Percentiles rank a stretch among this genome's conserved stretches.
These are phyloP conservation scores for Trichosporon coremiiforme DNA, from an alignment of 1,284 basidiomycete genomes.

Conservation along the genomic window DNA sequence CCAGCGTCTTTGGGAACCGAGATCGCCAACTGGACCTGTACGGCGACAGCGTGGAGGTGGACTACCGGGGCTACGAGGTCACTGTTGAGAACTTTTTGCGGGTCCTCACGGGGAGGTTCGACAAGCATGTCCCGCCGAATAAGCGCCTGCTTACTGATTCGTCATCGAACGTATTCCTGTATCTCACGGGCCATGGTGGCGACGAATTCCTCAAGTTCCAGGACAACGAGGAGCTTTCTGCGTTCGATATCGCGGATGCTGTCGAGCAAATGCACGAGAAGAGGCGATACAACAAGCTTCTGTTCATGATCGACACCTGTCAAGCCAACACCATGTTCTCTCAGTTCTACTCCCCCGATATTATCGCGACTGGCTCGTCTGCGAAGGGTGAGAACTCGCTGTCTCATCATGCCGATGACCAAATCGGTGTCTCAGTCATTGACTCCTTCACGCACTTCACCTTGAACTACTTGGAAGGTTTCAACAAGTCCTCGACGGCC, in stretches of 20 bases:
- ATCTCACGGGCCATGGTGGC: conserved; percentile 97
- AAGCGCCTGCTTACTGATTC: conserved; percentile 91
- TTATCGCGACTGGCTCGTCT: conserved; percentile 90
- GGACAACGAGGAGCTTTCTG: conserved; percentile 96
- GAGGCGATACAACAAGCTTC: conserved; percentile 90
- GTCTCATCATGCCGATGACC: conserved; percentile 88
- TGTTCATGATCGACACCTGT: conserved; percentile 99
- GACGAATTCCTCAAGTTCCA: conserved; percentile 99
- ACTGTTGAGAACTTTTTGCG: conserved; percentile 95
- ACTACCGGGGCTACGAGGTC: conserved; percentile 97
- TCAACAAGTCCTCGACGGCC: conserved; percentile 82
- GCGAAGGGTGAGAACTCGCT: conserved; percentile 89
- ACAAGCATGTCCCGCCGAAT: conserved; percentile 73
- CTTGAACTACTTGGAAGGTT: conserved; percentile 84
- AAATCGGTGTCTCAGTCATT: conserved; percentile 93
- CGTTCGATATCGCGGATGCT: conserved; percentile 93
- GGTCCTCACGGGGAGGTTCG: conserved; percentile 76
- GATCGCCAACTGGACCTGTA: conserved; percentile 83
- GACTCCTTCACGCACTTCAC: conserved; percentile 93
- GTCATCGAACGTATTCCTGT: conserved; percentile 92
- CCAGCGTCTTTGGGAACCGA: conserved; percentile 82
- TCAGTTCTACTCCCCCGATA: conserved; percentile 92
- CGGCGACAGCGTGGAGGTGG: conserved; percentile 95
- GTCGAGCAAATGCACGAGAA: conserved; percentile 99
- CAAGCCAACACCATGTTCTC: conserved; percentile 96